Percentiles rank a stretch among this genome's conserved stretches.
Evolutionary conservation across 768 basidiomycete species (phyloP).

Genomic region (Pleurotus djamor): DNA sequence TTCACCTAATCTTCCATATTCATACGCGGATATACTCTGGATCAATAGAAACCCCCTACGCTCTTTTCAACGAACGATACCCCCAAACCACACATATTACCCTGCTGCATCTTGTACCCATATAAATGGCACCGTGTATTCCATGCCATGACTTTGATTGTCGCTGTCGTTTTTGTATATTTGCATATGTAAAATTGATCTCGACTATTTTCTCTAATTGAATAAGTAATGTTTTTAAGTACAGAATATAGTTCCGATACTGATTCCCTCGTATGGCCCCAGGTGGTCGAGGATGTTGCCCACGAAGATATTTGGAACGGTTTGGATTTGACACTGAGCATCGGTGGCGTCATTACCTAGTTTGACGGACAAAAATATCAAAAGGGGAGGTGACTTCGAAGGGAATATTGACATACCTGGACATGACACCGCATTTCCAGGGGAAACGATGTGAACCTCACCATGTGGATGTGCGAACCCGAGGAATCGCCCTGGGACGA

Average conservation of each 20-base stretch:
- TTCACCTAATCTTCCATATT: constrained; percentile 27
- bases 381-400: neutral
- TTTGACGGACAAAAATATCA: neutral
- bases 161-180: neutral
- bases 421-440: constrained; percentile 30
- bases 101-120: neutral
- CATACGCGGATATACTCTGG: neutral
- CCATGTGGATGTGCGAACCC: constrained; percentile 43
- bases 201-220: too few relatives aligned
- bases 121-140: neutral
- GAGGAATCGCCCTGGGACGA: constrained; percentile 48
- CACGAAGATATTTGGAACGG: constrained; percentile 38
- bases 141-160: neutral
- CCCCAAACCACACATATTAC: neutral
- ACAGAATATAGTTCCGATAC: constrained; percentile 34
- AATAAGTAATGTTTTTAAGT: too few relatives aligned
- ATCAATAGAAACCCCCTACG: too few relatives aligned
- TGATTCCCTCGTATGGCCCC: constrained; percentile 38
- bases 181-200: too few relatives aligned
- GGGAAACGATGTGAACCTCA: constrained; percentile 50
- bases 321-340: constrained; percentile 38
- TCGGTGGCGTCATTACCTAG: constrained; percentile 39
- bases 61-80: neutral
- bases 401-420: constrained; percentile 23
- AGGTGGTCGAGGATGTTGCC: constrained; percentile 41